These are phyloP conservation scores for Aspergillus nidulans DNA, from an alignment of 495 filamentous ascomycete genomes.

Conservation along the genomic window DNA sequence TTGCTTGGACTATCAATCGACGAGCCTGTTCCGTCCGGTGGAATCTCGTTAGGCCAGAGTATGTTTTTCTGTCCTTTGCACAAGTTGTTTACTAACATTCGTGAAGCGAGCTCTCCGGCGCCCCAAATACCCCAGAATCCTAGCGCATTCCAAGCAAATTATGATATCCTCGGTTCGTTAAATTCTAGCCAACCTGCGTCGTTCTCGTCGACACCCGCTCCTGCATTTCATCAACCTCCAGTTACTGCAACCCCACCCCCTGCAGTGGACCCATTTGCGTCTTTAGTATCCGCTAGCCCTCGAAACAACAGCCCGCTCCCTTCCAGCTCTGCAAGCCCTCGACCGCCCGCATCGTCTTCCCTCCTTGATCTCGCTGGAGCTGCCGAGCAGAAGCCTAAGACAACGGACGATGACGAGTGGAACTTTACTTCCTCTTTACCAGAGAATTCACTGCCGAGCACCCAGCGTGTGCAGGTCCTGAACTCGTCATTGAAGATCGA, in stretches of 20 bases:
- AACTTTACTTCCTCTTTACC: constrained; percentile 85
- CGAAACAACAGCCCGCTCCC: constrained; percentile 37
- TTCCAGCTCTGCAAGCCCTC: constrained; percentile 15
- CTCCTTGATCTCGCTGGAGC: constrained; percentile 40
- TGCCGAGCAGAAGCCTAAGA: constrained; percentile 17
- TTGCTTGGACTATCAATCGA: constrained; percentile 65
- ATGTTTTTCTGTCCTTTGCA: constrained; percentile 18
- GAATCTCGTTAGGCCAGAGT: constrained; percentile 81
- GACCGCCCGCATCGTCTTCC: constrained; percentile 32
- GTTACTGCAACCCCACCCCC: constrained; percentile 37
- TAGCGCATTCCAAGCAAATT: constrained; percentile 45
- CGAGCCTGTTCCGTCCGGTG: constrained; percentile 63
- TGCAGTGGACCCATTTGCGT: constrained; percentile 62
- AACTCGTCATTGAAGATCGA: constrained; percentile 50
- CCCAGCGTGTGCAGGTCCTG: constrained; percentile 58
- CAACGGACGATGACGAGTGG: constrained; percentile 75
- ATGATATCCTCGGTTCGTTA: constrained; percentile 58
- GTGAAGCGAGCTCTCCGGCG: background rate
- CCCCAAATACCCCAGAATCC: constrained; percentile 32
- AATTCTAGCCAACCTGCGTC: constrained; percentile 42
- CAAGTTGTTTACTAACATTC: background rate
- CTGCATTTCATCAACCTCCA: constrained; percentile 22
- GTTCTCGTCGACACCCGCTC: constrained; percentile 46
- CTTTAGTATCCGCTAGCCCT: constrained; percentile 56
- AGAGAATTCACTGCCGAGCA: constrained; percentile 48